phyloP scores from a whole-genome alignment of 768 basidiomycete species.

The Boletus reticulatus region DNA sequence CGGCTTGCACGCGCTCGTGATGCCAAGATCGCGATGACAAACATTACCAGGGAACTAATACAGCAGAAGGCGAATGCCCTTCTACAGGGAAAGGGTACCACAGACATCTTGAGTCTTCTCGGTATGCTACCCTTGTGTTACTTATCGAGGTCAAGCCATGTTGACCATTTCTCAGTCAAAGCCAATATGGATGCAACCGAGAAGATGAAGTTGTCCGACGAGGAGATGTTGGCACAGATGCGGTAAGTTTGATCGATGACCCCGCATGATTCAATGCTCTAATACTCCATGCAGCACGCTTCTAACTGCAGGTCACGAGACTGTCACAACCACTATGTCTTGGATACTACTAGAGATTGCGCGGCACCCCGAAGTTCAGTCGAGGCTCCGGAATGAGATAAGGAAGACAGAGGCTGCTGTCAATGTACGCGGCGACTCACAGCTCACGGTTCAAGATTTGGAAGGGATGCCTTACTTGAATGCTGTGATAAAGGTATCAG shows the following conservation, averaged over 20 bases:
- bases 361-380: slow-evolving; percentile 52
- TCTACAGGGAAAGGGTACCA: slow-evolving; percentile 8
- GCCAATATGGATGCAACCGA: slow-evolving; percentile 21
- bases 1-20: not conserved
- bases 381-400: slow-evolving; percentile 44
- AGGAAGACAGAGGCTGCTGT: not conserved
- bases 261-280: too few species aligned
- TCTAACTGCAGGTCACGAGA: slow-evolving; percentile 55
- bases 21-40: not conserved
- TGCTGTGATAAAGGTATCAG: slow-evolving; percentile 31
- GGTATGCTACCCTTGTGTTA: slow-evolving; percentile 24
- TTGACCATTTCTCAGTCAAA: slow-evolving; percentile 7
- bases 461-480: slow-evolving; percentile 48
- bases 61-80: slow-evolving; percentile 4
- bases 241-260: slow-evolving; percentile 3
- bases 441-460: slow-evolving; percentile 36
- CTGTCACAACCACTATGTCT: slow-evolving; percentile 49
- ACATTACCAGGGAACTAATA: not conserved
- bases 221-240: slow-evolving; percentile 12
- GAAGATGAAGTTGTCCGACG: slow-evolving; percentile 14
- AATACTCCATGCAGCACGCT: slow-evolving; percentile 33
- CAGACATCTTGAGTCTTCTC: slow-evolving; percentile 30
- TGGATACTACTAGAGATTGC: slow-evolving; percentile 65
- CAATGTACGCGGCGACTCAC: not conserved
- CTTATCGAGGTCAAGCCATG: not conserved